Conservation (phyloP, 495 filamentous ascomycete genomes). For the Daldinia decipiens region DNA sequence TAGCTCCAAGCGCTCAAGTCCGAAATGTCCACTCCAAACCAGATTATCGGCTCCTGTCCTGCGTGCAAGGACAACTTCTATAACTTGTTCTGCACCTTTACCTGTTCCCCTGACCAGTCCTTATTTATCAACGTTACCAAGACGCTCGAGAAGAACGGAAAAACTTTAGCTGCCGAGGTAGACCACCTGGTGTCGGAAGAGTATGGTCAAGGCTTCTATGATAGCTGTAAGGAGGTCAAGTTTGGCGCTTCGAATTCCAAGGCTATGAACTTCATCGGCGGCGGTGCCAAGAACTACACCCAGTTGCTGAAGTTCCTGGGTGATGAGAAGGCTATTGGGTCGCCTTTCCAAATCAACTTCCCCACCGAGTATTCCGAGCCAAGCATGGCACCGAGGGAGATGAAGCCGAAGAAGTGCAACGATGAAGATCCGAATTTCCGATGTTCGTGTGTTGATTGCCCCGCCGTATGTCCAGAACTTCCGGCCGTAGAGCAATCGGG, state of each 20-base stretch:
- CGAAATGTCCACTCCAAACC: slow-evolving; percentile 86
- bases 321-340: slow-evolving; percentile 85
- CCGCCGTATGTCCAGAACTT: slow-evolving; percentile 81
- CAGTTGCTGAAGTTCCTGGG: slow-evolving; percentile 91
- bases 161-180: slow-evolving; percentile 82
- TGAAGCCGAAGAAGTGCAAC: slow-evolving; percentile 84
- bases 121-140: slow-evolving; percentile 93
- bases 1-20: slow-evolving; percentile 79
- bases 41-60: slow-evolving; percentile 90
- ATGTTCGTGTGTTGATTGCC: slow-evolving; percentile 94
- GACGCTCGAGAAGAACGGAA: slow-evolving; percentile 71
- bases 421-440: slow-evolving; percentile 83
- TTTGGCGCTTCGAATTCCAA: slow-evolving; percentile 91
- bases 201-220: slow-evolving; percentile 89
- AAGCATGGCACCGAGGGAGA: slow-evolving; percentile 71
- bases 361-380: slow-evolving; percentile 70
- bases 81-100: slow-evolving; percentile 97
- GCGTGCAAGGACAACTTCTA: slow-evolving; percentile 98
- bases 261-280: slow-evolving; percentile 95
- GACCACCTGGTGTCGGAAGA: slow-evolving; percentile 88
- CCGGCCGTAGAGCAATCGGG: slow-evolving; percentile 72
- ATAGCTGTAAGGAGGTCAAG: slow-evolving; percentile 98
- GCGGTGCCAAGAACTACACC: slow-evolving; percentile 89
- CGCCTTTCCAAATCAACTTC: slow-evolving; percentile 98
- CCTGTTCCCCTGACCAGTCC: slow-evolving; percentile 95